Percentiles rank a stretch among this genome's conserved stretches.
These are phyloP conservation scores for Torulaspora globosa DNA, from an alignment of 1,139 yeast genomes.

Conservation along the genomic window DNA sequence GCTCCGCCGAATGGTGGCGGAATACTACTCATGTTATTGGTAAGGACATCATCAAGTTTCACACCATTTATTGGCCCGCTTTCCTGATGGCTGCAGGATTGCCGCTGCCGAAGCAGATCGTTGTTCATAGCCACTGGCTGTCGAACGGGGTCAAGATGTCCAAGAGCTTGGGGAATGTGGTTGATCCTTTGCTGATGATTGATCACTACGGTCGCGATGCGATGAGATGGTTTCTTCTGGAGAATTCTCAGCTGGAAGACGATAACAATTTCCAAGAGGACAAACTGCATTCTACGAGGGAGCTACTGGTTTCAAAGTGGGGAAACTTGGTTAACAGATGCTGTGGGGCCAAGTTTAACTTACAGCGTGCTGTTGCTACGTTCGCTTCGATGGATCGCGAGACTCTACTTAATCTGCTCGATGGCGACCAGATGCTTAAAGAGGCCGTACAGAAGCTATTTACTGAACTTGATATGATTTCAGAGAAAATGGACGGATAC, in stretches of 20 bases:
- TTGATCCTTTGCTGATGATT: constrained; percentile 71
- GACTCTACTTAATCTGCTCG: constrained; percentile 5
- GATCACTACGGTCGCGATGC: constrained; percentile 67
- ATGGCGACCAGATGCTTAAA: constrained; percentile 8
- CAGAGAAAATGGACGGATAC: constrained; percentile 41
- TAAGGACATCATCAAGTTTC: constrained; percentile 84
- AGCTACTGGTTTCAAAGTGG: constrained; percentile 71
- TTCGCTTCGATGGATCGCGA: constrained; percentile 14
- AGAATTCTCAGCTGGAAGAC: constrained; percentile 65
- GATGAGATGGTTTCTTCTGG: constrained; percentile 69
- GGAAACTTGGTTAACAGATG: constrained; percentile 74
- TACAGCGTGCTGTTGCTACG: constrained; percentile 42
- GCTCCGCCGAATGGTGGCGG: constrained; percentile 24
- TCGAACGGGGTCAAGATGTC: constrained; percentile 90
- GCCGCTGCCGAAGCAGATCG: constrained; percentile 63
- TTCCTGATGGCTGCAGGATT: constrained; percentile 78
- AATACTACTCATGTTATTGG: constrained; percentile 77
- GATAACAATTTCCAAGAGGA: constrained; percentile 77
- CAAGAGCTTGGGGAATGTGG: constrained; percentile 90
- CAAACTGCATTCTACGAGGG: constrained; percentile 54
- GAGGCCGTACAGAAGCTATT: constrained; percentile 21
- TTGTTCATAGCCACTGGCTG: constrained; percentile 95
- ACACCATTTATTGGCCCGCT: constrained; percentile 93
- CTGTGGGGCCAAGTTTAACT: constrained; percentile 65
- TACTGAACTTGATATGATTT: constrained; percentile 34